Base-by-base conservation (phyloP, 176 grass and related monocot species). In the Triticum timopheevii region DNA sequence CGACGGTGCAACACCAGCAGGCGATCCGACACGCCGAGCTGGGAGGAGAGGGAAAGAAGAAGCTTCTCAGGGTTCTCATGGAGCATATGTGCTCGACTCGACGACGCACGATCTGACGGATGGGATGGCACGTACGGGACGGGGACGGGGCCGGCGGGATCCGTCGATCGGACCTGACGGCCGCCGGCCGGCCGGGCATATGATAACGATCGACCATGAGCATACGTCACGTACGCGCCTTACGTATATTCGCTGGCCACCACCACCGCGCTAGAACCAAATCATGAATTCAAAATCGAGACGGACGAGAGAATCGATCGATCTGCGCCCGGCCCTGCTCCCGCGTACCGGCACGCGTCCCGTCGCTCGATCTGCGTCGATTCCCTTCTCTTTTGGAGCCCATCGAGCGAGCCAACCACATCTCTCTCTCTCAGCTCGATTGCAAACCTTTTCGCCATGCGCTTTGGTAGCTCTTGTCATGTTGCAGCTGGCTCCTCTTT, bases 81-180 rank as follows among this genome's bases (percentile, higher is more conserved):
- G 31, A 69, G 35, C 33, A 31, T 70, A 74, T 74, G 70, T 34
- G 22, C 10, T 23, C 1, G 62, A 27, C 11, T 73, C n/a, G 54
- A 59, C 19, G 7, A 59, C 54, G 54, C 19, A 9, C 4, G n/a
- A 45, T 81, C 82, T 61, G 82, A 89, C 34, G 78, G 88, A 90
- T 82, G 79, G 22, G 72, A 86, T 64, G 71, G 40, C 71, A 74
- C 23, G 52, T 58, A 58, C 52, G 52, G 52, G 52, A 56, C 52
- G 15, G 20, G 47, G 36, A 69, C 69, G 34, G 59, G 49, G 49
- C 49, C 33, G 4, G 9, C 70, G 45, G 39, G 40, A 13, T 69
- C 12, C 28, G 7, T 23, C 39, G 67, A 73, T 59, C 38, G 49
- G 83, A 70, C 44, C 27, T 67, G 78, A 82, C 47, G 78, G 68